Base-by-base conservation (phyloP, 1,284 basidiomycete species). In the Puccinia polysora region DNA sequence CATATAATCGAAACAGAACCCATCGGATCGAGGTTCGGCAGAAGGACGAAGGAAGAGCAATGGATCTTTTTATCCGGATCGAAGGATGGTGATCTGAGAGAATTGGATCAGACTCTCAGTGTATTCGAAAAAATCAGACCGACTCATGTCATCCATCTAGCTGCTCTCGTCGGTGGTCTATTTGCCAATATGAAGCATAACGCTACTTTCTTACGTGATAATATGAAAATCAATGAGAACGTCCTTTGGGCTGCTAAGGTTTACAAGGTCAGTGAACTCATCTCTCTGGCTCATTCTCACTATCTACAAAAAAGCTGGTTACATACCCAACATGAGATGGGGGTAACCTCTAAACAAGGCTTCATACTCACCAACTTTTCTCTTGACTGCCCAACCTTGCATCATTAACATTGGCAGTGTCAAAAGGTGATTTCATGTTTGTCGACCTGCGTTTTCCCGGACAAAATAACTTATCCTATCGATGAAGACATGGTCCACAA, bases 131-230 rank as follows among this genome's bases (percentile, higher is more conserved):
- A 89, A 81, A 87, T 93, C 81, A 87, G 88, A 77, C 91, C 91
- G 0, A 93, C 89, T 0, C 88, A 91, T 84, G 89, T 94, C 75
- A 92, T 94, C 77, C 91, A 95, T 81, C 75, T 79, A n/a, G 77
- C 78, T 7, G 78, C 77, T 3, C 74, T 77, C 89, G 91, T 94
- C 67, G 91, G 91, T 12, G 91, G 91, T 12, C 81, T 93, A 36
- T 94, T 91, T 83, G 88, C 86, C 77, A 94, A 94, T 82, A 91
- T 93, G 88, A 88, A 88, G 77, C 86, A 87, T 81, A 93, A 93
- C 80, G 89, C 86, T 69, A 36, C 88, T 28, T 92, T 94, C 83
- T 83, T 93, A 30, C 86, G 90, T 45, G 91, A 93, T 77, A 95
- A 94, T 80, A 84, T 88, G 76, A 83, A 90, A 73, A 94, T 95